Percentiles rank a stretch among this genome's conserved stretches.
phyloP scores from a whole-genome alignment of 2,329 filamentous ascomycete species.

The Fusarium goolgardi region DNA sequence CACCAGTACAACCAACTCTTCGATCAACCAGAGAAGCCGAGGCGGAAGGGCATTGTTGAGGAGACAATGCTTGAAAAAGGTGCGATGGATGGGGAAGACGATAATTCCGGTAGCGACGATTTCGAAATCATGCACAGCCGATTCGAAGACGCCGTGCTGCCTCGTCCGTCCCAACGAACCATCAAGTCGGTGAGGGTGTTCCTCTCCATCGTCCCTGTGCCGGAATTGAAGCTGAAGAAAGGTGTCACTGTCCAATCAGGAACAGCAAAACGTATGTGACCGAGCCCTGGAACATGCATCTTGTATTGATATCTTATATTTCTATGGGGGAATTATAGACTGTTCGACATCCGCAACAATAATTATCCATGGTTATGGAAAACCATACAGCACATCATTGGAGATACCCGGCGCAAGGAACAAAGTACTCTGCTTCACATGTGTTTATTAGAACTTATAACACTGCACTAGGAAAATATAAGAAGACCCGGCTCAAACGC shows the following conservation, averaged over 20 bases:
- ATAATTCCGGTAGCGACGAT: slow-evolving; percentile 54
- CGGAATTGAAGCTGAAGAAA: slow-evolving; percentile 63
- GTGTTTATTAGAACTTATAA: slow-evolving; percentile 32
- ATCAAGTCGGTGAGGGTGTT: slow-evolving; percentile 70
- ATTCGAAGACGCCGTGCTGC: slow-evolving; percentile 65
- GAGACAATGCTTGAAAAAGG: slow-evolving; percentile 55
- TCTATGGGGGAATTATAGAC: background rate
- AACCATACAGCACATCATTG: slow-evolving; percentile 7
- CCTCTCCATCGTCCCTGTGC: slow-evolving; percentile 64
- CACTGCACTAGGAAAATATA: slow-evolving; percentile 28
- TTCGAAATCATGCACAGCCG: slow-evolving; percentile 70
- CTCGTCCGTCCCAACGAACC: slow-evolving; percentile 57
- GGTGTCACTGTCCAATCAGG: slow-evolving; percentile 63
- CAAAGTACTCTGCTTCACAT: slow-evolving; percentile 30
- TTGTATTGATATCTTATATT: background rate
- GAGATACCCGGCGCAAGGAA: slow-evolving; percentile 40
- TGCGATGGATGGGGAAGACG: slow-evolving; percentile 26
- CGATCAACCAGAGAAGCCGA: slow-evolving; percentile 55
- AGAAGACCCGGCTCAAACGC: slow-evolving; percentile 39
- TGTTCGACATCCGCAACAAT: slow-evolving; percentile 21
- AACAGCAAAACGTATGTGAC: slow-evolving; percentile 43
- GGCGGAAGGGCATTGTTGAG: slow-evolving; percentile 54
- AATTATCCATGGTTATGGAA: slow-evolving; percentile 5
- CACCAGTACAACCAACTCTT: slow-evolving; percentile 70
- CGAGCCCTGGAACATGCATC: background rate